A percentile compares a stretch with the other conserved stretches of the same genome.
Evolutionary conservation across 495 filamentous ascomycete species (phyloP).

Genomic region (Niebla homalea): DNA sequence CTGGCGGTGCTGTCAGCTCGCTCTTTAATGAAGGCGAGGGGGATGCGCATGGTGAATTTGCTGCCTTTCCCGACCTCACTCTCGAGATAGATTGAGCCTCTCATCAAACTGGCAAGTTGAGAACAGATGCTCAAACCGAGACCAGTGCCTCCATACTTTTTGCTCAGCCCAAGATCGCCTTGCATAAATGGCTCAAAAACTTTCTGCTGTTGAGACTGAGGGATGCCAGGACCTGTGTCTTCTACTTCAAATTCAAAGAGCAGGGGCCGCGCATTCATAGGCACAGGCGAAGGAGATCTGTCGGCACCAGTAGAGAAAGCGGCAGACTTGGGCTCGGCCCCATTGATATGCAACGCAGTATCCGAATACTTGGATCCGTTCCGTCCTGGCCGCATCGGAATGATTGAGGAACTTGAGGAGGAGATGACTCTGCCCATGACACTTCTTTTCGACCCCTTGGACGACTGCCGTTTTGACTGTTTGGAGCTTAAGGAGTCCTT

Average conservation of each 20-base stretch:
- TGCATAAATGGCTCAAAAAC: conserved; percentile 95
- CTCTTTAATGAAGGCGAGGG: conserved; percentile 63
- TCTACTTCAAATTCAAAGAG: conserved; percentile 78
- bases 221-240: conserved; percentile 87
- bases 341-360: conserved; percentile 43
- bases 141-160: conserved; percentile 86
- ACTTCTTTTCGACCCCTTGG: conserved; percentile 13
- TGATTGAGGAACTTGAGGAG: conserved; percentile 18
- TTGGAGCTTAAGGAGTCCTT: conserved; percentile 19
- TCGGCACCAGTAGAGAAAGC: conserved; percentile 37
- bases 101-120: conserved; percentile 74
- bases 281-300: conserved; percentile 47
- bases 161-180: conserved; percentile 74
- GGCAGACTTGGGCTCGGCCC: conserved; percentile 38
- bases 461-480: conserved; percentile 10
- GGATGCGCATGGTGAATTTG: conserved; percentile 72
- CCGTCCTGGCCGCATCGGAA: conserved; percentile 8
- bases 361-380: conserved; percentile 15
- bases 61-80: conserved; percentile 65
- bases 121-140: conserved; percentile 79
- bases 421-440: conserved; percentile 8
- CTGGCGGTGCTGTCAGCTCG: conserved; percentile 40
- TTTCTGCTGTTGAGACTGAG: conserved; percentile 54
- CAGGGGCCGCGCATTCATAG: conserved; percentile 41
- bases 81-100: conserved; percentile 56